Base-by-base conservation (phyloP, 441 rosid genomes). In the Populus hybrid region DNA sequence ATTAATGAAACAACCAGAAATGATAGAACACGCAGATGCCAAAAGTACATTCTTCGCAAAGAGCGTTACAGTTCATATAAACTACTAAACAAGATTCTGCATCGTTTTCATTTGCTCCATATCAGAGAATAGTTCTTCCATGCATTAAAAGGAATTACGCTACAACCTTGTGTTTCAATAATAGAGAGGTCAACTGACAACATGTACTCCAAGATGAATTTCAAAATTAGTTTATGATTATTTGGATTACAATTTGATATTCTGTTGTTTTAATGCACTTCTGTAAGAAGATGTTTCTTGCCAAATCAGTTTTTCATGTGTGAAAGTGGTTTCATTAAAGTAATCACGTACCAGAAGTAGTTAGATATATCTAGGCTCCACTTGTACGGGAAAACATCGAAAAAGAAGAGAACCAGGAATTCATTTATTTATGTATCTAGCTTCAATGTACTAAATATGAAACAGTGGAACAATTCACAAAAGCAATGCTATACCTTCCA, bases 401-500 rank as follows among this genome's bases (percentile, higher is more conserved):
- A 68, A 68, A 6, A 29, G 20, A 4, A 68, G 40, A 33, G 38
- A 20, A 14, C 14, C 0, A 61, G 2, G 11, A 61, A 21, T 21
- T 61, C 65, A 61, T 61, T 24, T 61, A 21, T 61, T 61, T 21
- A 61, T 61, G 28, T 21, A 33, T 20, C 71, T 16, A 33, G 40
- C 10, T 18, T 29, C 36, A 38, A 42, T 11, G 28, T 20, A 68
- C 67, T 65, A 31, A 64, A 77, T 26, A 53, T 28, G 26, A 69
- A 12, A 68, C 20, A 18, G n/a, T 24, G 16, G 73, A 74, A 18
- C 73, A 77, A 23, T 75, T 40, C 42, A 79, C 40, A 68, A 40
- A 18, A 36, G 40, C 29, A 68, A 16, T 38, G n/a, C 63, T 10
- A 70, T 83, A 96, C 99, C 97, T 90, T 88, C 99, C 99, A 96